Evolutionary conservation across 371 early-diverging fungal genomes (phyloP).

Genomic region (Actinomortierella wolfii): DNA sequence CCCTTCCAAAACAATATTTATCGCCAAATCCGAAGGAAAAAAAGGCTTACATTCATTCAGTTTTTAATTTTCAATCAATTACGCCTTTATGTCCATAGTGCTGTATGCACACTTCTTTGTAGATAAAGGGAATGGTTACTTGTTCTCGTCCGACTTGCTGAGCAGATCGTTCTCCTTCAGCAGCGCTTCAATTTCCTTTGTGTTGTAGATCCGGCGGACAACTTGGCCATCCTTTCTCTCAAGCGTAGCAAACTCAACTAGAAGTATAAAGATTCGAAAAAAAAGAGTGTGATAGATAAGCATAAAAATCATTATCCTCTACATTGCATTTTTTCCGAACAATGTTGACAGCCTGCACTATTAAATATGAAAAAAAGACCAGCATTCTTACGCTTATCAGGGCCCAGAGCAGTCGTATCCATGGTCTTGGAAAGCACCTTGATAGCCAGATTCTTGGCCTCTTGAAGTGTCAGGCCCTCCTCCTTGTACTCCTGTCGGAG

Average conservation of each 20-base stretch:
- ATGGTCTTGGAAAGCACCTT: slow-evolving; percentile 96
- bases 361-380: neutral
- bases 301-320: neutral
- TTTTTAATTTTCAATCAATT: no score
- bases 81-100: no score
- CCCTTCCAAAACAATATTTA: no score
- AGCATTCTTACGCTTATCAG: slow-evolving; percentile 82
- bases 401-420: slow-evolving; percentile 87
- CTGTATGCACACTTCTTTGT: no score
- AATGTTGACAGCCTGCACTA: no score
- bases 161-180: slow-evolving; percentile 44
- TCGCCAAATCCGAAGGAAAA: no score
- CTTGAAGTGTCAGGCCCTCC: slow-evolving; percentile 77
- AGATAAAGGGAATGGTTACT: no score
- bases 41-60: no score
- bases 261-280: neutral
- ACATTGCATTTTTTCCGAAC: no score
- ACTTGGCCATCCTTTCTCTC: slow-evolving; percentile 43
- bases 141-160: slow-evolving; percentile 44
- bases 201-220: slow-evolving; percentile 35
- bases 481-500: slow-evolving; percentile 96
- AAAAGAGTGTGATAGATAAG: neutral
- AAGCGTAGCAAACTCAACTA: slow-evolving; percentile 50
- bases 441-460: slow-evolving; percentile 87
- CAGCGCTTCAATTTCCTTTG: slow-evolving; percentile 44